A percentile compares a stretch with the other conserved stretches of the same genome.
These are phyloP conservation scores for Aspergillus ochraceoroseus DNA, from an alignment of 2,329 filamentous ascomycete species.

Conservation along the genomic window DNA sequence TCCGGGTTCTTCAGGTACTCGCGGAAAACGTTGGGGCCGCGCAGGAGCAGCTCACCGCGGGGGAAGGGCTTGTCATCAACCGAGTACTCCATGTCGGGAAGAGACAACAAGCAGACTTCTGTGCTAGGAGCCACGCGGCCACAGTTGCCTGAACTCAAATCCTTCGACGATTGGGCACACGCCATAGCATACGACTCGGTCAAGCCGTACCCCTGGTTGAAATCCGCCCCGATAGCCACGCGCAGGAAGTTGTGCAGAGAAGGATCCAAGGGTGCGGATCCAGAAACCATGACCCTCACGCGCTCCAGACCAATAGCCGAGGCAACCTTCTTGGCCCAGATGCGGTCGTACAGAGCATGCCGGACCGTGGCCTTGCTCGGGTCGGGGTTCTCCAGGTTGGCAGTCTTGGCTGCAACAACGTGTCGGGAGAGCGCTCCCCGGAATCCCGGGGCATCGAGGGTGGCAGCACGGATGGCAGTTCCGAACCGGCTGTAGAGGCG, in stretches of 20 bases:
- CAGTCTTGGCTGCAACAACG: conserved; percentile 73
- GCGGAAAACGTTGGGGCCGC: conserved; percentile 72
- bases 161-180: conserved; percentile 63
- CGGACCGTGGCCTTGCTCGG: conserved; percentile 64
- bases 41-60: conserved; percentile 80
- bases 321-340: conserved; percentile 85
- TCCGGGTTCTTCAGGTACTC: conserved; percentile 88
- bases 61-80: conserved; percentile 82
- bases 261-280: conserved; percentile 85
- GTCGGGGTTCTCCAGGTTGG: conserved; percentile 65
- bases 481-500: conserved; percentile 89
- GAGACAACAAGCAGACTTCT: conserved; percentile 77
- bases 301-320: conserved; percentile 77
- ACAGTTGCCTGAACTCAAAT: conserved; percentile 75
- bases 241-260: conserved; percentile 83
- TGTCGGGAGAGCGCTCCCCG: conserved; percentile 75
- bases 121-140: conserved; percentile 63
- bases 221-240: conserved; percentile 70
- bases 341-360: conserved; percentile 54
- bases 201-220: conserved; percentile 85
- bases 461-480: conserved; percentile 71
- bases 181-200: conserved; percentile 86
- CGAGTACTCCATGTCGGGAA: conserved; percentile 91
- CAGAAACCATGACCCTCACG: conserved; percentile 69
- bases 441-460: conserved; percentile 71